Conservation (phyloP, 176 grass and related monocot genomes). For the Ensete glaucum region DNA sequence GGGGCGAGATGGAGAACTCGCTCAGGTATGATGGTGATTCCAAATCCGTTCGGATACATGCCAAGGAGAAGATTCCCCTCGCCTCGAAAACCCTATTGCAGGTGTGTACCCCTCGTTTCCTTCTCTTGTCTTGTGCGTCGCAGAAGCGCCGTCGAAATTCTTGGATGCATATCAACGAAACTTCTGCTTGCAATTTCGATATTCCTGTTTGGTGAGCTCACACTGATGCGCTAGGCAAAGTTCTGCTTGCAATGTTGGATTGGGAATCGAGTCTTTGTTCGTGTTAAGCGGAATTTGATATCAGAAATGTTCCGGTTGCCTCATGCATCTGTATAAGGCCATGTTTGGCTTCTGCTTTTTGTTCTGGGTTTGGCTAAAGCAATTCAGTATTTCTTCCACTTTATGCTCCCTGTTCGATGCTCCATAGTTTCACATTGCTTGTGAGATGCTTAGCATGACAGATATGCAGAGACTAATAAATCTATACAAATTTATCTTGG, state of each 20-base stretch:
- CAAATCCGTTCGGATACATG: conserved; percentile 61
- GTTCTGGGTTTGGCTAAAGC: no score
- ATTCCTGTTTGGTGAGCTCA: no score
- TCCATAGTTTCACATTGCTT: not conserved
- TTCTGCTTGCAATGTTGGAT: no score
- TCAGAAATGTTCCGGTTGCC: no score
- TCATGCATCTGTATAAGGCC: no score
- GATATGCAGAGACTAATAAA: not conserved
- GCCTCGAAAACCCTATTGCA: conserved; percentile 49
- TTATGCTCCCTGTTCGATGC: not conserved
- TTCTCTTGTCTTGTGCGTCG: not conserved
- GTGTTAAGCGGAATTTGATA: no score
- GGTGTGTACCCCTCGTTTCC: conserved; percentile 15
- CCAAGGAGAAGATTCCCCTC: conserved; percentile 76
- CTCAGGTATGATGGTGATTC: conserved; percentile 50
- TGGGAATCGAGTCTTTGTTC: no score
- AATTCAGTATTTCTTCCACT: not conserved
- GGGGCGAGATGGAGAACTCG: conserved; percentile 70
- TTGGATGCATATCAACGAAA: no score
- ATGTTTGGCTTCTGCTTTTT: no score
- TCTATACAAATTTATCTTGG: not conserved
- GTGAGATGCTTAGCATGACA: not conserved
- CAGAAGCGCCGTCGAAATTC: no score
- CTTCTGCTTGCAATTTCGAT: not conserved
- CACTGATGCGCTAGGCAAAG: no score